A percentile compares a stretch with the other conserved stretches of the same genome.
phyloP scores from a whole-genome alignment of 2,329 filamentous ascomycete species.

The Huntiella abstrusa region DNA sequence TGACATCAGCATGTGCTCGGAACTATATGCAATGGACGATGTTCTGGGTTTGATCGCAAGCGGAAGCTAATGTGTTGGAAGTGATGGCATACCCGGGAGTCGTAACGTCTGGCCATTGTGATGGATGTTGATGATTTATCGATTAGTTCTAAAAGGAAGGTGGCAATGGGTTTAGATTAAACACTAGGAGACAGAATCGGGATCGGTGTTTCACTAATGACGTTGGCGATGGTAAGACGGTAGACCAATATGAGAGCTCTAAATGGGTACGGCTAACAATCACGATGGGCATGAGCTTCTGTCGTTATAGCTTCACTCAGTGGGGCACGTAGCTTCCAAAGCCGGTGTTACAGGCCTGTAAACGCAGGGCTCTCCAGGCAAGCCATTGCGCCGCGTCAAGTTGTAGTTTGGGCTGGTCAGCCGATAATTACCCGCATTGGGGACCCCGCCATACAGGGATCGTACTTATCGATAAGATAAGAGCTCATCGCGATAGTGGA shows the following conservation, averaged over 20 bases:
- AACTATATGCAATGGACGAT: neutral
- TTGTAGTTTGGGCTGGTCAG: conserved; percentile 6
- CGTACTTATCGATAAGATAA: neutral
- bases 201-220: too few relatives aligned
- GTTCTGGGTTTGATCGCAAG: too few relatives aligned
- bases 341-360: neutral
- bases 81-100: conserved; percentile 58
- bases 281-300: neutral
- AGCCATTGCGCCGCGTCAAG: conserved; percentile 12
- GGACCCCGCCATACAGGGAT: conserved; percentile 4
- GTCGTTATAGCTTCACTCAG: conserved; percentile 10
- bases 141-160: neutral
- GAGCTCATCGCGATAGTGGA: neutral
- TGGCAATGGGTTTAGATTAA: neutral
- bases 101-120: conserved; percentile 87
- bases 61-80: neutral
- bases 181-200: neutral
- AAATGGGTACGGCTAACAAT: conserved; percentile 1
- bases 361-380: conserved; percentile 19
- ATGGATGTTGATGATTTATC: neutral
- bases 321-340: conserved; percentile 3
- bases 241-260: too few relatives aligned
- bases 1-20: neutral
- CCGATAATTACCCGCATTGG: conserved; percentile 11
- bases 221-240: too few relatives aligned